phyloP scores from a whole-genome alignment of 495 filamentous ascomycete genomes.

The Aspergillus nanangensis region DNA sequence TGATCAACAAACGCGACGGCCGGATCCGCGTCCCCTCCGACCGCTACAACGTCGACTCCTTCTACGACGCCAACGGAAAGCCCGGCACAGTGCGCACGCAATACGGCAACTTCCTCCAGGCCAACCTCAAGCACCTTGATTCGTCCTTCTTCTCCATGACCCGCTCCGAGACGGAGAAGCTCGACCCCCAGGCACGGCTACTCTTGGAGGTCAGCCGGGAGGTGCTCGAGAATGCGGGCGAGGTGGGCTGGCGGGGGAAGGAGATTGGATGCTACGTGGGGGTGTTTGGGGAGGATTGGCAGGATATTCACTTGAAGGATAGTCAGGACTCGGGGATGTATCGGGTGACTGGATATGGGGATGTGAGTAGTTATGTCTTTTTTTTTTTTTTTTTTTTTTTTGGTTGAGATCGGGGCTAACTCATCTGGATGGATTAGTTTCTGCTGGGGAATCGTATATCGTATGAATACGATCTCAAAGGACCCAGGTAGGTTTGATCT shows the following conservation, averaged over 20 bases:
- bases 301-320: not conserved
- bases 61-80: slow-evolving; percentile 21
- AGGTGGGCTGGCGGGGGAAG: not conserved
- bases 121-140: slow-evolving; percentile 1
- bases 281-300: not conserved
- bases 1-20: slow-evolving; percentile 27
- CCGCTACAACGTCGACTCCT: slow-evolving; percentile 2
- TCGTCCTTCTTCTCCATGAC: slow-evolving; percentile 6
- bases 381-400: no score
- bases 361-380: no score
- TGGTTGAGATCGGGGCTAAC: no score
- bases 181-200: slow-evolving; percentile 20
- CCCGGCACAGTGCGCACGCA: slow-evolving; percentile 15
- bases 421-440: not conserved
- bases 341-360: not conserved
- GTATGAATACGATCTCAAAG: not conserved
- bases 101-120: slow-evolving; percentile 1
- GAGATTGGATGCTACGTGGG: slow-evolving; percentile 4
- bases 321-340: not conserved
- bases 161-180: not conserved
- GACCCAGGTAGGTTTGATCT: not conserved
- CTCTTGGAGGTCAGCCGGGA: slow-evolving; percentile 21
- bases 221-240: slow-evolving; percentile 13
- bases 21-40: slow-evolving; percentile 11
- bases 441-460: not conserved